Evolutionary conservation across 768 basidiomycete genomes (phyloP).

Genomic region (Tylopilus sp.): DNA sequence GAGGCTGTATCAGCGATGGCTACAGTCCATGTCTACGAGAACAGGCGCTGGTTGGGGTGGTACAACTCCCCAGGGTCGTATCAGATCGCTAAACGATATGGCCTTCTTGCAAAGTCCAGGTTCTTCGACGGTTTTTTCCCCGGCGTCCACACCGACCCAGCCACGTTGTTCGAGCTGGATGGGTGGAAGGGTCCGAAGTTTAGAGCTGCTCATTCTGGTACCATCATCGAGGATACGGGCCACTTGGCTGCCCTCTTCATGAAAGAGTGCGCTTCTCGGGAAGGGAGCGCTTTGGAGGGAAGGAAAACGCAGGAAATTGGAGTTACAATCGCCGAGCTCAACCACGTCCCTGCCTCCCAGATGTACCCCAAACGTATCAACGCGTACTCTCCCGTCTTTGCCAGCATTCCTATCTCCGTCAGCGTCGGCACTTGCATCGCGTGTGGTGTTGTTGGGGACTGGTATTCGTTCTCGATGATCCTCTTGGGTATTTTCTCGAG

Average conservation of each 20-base stretch:
- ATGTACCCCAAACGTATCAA: conserved; percentile 20
- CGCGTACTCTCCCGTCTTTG: conserved; percentile 22
- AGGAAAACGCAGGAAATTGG: conserved; percentile 22
- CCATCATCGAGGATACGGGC: conserved; percentile 29
- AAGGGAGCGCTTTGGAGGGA: conserved; percentile 18
- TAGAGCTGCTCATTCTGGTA: conserved; percentile 32
- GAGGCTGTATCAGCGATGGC: conserved; percentile 39
- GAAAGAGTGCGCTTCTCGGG: conserved; percentile 17
- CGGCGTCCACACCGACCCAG: conserved; percentile 31
- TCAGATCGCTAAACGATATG: conserved; percentile 33
- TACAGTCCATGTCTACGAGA: conserved; percentile 34
- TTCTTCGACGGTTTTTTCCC: conserved; percentile 36
- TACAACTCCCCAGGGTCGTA: conserved; percentile 39
- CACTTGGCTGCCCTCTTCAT: conserved; percentile 30
- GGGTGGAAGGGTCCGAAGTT: conserved; percentile 33
- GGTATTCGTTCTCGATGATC: conserved; percentile 35
- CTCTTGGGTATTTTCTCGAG: conserved; percentile 32
- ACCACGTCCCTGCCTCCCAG: conserved; percentile 15
- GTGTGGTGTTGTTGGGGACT: conserved; percentile 30
- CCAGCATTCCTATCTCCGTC: conserved; percentile 30
- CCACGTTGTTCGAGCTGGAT: conserved; percentile 31
- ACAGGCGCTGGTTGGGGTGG: conserved; percentile 36
- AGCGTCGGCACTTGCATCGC: conserved; percentile 28
- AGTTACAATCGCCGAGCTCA: conserved; percentile 29
- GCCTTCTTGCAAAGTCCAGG: conserved; percentile 31